Conservation (phyloP, 768 basidiomycete genomes). For the Baorangia bicolor region DNA sequence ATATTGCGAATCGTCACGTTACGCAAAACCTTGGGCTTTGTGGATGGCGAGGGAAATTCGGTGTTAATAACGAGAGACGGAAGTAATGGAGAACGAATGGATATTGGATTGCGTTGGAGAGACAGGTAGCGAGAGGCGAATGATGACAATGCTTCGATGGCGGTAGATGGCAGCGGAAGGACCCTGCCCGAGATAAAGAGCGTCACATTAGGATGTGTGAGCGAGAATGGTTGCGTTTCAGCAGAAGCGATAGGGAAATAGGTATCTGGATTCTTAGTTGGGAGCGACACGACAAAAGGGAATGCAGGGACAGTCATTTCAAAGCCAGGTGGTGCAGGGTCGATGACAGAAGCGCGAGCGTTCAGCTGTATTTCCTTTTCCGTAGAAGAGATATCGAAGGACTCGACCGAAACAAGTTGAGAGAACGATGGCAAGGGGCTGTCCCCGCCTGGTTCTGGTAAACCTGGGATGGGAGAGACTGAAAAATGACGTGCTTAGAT, state of each 20-base stretch:
- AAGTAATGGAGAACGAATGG: constrained; percentile 56
- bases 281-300: constrained; percentile 62
- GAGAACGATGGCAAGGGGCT: constrained; percentile 54
- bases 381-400: constrained; percentile 47
- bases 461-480: constrained; percentile 67
- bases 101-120: constrained; percentile 52
- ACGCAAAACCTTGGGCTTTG: constrained; percentile 63
- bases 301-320: constrained; percentile 52
- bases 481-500: constrained; percentile 9
- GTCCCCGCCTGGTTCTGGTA: constrained; percentile 57
- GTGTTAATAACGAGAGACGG: constrained; percentile 46
- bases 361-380: constrained; percentile 39
- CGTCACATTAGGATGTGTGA: constrained; percentile 70
- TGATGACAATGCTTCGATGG: constrained; percentile 45
- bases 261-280: constrained; percentile 23
- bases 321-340: constrained; percentile 54
- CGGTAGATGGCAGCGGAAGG: constrained; percentile 49
- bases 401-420: constrained; percentile 57
- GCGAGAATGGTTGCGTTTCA: constrained; percentile 51
- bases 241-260: constrained; percentile 53
- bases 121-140: constrained; percentile 69
- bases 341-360: constrained; percentile 56
- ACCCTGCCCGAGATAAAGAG: constrained; percentile 55
- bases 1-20: constrained; percentile 76
- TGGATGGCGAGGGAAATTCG: constrained; percentile 64